Conservation (phyloP, 1,284 basidiomycete species). For the Trametes hirsuta region DNA sequence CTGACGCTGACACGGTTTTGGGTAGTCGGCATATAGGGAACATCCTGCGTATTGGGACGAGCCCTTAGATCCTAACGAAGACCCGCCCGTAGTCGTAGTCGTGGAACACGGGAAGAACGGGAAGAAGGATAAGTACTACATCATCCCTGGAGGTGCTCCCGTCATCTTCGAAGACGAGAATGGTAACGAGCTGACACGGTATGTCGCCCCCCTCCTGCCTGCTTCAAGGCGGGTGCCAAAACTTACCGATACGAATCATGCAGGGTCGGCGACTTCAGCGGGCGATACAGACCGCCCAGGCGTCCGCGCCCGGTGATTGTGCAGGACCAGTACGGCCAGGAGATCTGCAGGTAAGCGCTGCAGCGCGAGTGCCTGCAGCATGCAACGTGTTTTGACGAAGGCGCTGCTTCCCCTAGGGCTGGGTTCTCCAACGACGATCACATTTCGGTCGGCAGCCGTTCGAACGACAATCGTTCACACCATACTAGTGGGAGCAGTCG, state of each 20-base stretch:
- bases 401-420: conserved; percentile 17
- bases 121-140: conserved; percentile 54
- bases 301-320: conserved; percentile 35
- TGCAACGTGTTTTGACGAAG: neutral
- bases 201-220: conserved; percentile 15
- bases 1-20: neutral
- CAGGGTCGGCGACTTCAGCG: conserved; percentile 35
- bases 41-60: conserved; percentile 25
- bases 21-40: conserved; percentile 14
- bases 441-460: conserved; percentile 23
- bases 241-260: neutral
- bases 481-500: conserved; percentile 18
- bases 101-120: conserved; percentile 34
- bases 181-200: conserved; percentile 71
- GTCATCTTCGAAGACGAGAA: conserved; percentile 71
- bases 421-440: conserved; percentile 31
- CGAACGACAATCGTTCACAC: conserved; percentile 20
- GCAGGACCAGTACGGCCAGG: conserved; percentile 34
- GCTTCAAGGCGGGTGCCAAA: neutral
- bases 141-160: conserved; percentile 65
- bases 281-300: conserved; percentile 30
- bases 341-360: conserved; percentile 33
- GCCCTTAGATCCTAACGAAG: conserved; percentile 26
- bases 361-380: neutral
- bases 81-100: conserved; percentile 36